phyloP scores from a whole-genome alignment of 2,329 filamentous ascomycete genomes.

The Beauveria pseudobassiana region DNA sequence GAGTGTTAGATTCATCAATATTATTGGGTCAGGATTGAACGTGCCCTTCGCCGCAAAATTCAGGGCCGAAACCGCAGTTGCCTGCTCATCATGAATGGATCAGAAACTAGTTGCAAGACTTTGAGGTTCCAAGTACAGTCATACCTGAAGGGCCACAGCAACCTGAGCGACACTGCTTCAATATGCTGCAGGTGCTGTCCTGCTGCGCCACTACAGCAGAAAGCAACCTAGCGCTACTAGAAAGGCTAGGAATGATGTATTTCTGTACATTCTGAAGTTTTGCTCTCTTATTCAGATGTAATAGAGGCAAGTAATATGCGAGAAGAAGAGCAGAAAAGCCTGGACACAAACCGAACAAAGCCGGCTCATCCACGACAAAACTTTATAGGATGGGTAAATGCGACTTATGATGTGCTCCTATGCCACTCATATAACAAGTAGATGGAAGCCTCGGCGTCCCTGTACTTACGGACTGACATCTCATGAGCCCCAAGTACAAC shows the following conservation, averaged over 20 bases:
- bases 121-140: no score
- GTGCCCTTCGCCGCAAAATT: background rate
- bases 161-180: background rate
- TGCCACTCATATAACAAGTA: background rate
- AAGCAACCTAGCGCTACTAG: background rate
- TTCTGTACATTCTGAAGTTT: background rate
- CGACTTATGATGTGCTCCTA: background rate
- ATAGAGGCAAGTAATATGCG: background rate
- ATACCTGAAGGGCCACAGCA: background rate
- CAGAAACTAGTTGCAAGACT: background rate
- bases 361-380: background rate
- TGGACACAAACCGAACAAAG: background rate
- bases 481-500: background rate
- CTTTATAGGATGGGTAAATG: background rate
- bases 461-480: background rate
- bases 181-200: background rate
- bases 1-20: background rate
- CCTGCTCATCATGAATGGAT: background rate
- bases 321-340: background rate
- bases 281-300: background rate
- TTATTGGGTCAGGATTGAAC: background rate
- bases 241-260: background rate
- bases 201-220: background rate
- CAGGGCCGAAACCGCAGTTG: background rate
- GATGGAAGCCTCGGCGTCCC: no score